Percentiles rank a stretch among this genome's conserved stretches.
Evolutionary conservation across 495 filamentous ascomycete genomes (phyloP).

Genomic region (Saxophila tyrrhenica): DNA sequence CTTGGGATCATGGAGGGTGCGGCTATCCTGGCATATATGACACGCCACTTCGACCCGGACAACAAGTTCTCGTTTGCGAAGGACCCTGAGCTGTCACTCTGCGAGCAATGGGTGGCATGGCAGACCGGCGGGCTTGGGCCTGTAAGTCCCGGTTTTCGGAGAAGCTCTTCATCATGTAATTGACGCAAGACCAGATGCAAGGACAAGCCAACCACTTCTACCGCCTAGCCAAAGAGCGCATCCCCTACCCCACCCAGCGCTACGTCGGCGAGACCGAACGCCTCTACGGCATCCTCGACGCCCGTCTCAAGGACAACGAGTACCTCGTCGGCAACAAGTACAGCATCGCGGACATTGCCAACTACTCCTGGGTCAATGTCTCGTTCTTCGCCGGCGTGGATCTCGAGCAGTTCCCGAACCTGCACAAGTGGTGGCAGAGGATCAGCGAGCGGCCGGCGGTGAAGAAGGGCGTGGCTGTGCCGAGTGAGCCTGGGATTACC

Average conservation of each 20-base stretch:
- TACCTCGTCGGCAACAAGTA: conserved; percentile 31
- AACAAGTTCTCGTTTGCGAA: conserved; percentile 31
- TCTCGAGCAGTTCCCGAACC: conserved; percentile 24
- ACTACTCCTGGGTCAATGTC: conserved; percentile 27
- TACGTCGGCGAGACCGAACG: conserved; percentile 31
- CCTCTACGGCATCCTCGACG: conserved; percentile 28
- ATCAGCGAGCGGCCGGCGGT: conserved; percentile 26
- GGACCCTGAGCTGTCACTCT: conserved; percentile 22
- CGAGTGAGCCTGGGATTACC: conserved; percentile 12
- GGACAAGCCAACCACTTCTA: conserved; percentile 31
- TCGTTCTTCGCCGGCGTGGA: conserved; percentile 22
- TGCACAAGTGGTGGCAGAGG: conserved; percentile 26
- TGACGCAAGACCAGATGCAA: conserved; percentile 21
- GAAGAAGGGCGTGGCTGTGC: conserved; percentile 23
- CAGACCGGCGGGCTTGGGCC: conserved; percentile 30
- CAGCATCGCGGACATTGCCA: conserved; percentile 29
- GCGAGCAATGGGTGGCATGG: conserved; percentile 33
- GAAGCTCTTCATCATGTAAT: not conserved
- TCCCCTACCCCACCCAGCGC: conserved; percentile 28
- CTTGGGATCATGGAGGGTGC: conserved; percentile 11
- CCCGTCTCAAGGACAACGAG: conserved; percentile 22
- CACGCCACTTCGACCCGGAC: conserved; percentile 29
- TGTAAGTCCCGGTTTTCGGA: not conserved
- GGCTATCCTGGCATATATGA: conserved; percentile 29
- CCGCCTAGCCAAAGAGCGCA: conserved; percentile 25